Evolutionary conservation across 495 filamentous ascomycete genomes (phyloP).

Genomic region (Penicillium fimorum): DNA sequence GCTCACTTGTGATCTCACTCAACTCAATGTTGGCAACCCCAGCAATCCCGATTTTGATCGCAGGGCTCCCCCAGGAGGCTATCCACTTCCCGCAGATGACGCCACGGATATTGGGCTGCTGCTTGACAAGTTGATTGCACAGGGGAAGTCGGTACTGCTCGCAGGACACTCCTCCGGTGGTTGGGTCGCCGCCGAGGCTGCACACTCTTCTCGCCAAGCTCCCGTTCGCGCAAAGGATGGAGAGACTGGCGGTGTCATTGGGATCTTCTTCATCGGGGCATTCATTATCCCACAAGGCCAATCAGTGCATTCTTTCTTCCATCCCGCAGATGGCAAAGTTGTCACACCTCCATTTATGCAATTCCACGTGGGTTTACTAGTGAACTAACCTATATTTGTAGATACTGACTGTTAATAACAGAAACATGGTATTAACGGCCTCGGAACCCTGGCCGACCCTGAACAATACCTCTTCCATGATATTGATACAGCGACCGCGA

Average conservation of each 20-base stretch:
- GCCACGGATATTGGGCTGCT: slow-evolving; percentile 19
- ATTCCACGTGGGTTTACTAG: slow-evolving; percentile 23
- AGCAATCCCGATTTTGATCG: slow-evolving; percentile 31
- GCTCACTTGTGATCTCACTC: slow-evolving; percentile 30
- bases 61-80: slow-evolving; percentile 25
- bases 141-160: slow-evolving; percentile 27
- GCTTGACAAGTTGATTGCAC: slow-evolving; percentile 21
- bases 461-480: slow-evolving; percentile 28
- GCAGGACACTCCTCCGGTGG: slow-evolving; percentile 36
- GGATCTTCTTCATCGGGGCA: slow-evolving; percentile 32
- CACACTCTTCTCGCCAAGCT: slow-evolving; percentile 25
- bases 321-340: slow-evolving; percentile 26
- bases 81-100: slow-evolving; percentile 30
- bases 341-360: slow-evolving; percentile 20
- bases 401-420: slow-evolving; percentile 11
- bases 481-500: slow-evolving; percentile 17
- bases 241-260: slow-evolving; percentile 34
- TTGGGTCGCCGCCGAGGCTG: slow-evolving; percentile 34
- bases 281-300: slow-evolving; percentile 33
- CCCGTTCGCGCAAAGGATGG: slow-evolving; percentile 20
- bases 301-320: slow-evolving; percentile 30
- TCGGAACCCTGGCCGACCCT: slow-evolving; percentile 20
- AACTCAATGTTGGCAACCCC: slow-evolving; percentile 32
- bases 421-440: slow-evolving; percentile 24
- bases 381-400: not conserved